Conservation (phyloP, 2,329 filamentous ascomycete species). For the Rutstroemia sydowiana region DNA sequence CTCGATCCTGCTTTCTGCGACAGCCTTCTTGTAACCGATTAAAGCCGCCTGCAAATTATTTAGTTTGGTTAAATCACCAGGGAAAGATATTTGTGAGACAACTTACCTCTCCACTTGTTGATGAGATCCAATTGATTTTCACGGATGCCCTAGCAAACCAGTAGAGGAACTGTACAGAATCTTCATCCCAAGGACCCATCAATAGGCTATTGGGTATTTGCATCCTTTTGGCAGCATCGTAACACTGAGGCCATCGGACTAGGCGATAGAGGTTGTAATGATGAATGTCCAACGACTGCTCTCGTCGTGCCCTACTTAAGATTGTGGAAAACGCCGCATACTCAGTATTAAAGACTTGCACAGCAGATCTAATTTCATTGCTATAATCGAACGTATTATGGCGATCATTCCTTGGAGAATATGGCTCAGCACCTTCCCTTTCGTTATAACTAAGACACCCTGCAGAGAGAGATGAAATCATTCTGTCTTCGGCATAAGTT, state of each 20-base stretch:
- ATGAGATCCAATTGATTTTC: conserved; percentile 21
- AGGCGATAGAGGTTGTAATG: background rate
- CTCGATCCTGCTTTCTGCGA: conserved; percentile 15
- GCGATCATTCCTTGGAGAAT: no score
- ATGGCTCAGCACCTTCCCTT: no score
- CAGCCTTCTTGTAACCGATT: conserved; percentile 20
- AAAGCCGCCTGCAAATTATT: conserved; percentile 17
- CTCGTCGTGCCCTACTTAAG: background rate
- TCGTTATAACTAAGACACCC: background rate
- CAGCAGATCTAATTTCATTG: background rate
- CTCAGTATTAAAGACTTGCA: background rate
- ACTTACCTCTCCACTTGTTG: conserved; percentile 27
- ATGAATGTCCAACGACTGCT: background rate
- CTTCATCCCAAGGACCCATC: conserved; percentile 26
- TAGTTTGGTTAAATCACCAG: background rate
- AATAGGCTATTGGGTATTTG: conserved; percentile 28
- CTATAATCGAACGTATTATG: background rate
- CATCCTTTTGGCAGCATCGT: conserved; percentile 13
- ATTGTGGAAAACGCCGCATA: background rate
- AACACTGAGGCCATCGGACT: background rate
- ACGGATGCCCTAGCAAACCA: conserved; percentile 26
- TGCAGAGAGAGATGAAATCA: background rate
- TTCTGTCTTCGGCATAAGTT: conserved; percentile 8
- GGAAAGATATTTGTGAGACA: background rate
- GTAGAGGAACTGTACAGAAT: conserved; percentile 22